Evolutionary conservation across 306 rosid species (phyloP).

Genomic region (Lathyrus sativus): DNA sequence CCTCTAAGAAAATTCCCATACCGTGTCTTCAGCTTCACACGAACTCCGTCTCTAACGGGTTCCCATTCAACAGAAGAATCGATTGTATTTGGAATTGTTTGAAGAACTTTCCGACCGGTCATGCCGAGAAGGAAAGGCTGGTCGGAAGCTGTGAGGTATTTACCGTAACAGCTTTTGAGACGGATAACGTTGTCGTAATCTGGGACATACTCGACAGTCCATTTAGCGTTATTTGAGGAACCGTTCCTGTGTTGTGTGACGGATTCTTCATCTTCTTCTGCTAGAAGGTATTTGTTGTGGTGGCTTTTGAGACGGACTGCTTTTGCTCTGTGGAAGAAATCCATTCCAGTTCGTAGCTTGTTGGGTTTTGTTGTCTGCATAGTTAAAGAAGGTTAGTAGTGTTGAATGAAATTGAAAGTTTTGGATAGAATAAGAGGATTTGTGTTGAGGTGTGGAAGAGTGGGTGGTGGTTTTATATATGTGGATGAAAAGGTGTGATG

Average conservation of each 20-base stretch:
- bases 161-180: constrained; percentile 78
- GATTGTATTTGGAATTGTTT: constrained; percentile 53
- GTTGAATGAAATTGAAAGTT: neutral
- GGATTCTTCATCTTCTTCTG: constrained; percentile 86
- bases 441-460: neutral
- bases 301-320: constrained; percentile 80
- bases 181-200: constrained; percentile 62
- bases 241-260: constrained; percentile 73
- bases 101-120: constrained; percentile 83
- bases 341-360: constrained; percentile 61
- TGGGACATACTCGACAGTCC: constrained; percentile 68
- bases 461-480: neutral
- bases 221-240: constrained; percentile 61
- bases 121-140: constrained; percentile 69
- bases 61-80: constrained; percentile 96
- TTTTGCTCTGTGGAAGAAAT: constrained; percentile 71
- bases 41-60: constrained; percentile 61
- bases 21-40: constrained; percentile 68
- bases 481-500: neutral
- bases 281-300: constrained; percentile 72
- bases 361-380: constrained; percentile 44
- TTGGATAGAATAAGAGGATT: too few relatives aligned
- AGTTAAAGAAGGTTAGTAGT: neutral
- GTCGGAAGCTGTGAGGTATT: constrained; percentile 80
- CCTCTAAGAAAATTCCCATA: constrained; percentile 81